These are phyloP conservation scores for Articulospora tetracladia DNA, from an alignment of 495 filamentous ascomycete genomes.

Conservation along the genomic window DNA sequence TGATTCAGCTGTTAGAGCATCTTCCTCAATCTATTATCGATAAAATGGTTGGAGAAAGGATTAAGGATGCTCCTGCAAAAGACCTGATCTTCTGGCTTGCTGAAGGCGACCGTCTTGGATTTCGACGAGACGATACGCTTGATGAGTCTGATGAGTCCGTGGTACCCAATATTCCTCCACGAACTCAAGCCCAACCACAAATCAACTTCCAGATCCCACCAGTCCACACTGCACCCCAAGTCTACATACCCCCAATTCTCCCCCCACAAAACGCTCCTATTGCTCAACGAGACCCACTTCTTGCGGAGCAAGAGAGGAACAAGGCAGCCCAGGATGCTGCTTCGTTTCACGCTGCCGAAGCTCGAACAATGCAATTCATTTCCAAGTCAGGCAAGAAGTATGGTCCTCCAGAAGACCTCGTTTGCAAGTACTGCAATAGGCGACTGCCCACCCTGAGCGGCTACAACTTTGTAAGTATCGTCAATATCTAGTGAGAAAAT, in stretches of 20 bases:
- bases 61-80: constrained; percentile 7
- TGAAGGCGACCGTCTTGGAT: constrained; percentile 17
- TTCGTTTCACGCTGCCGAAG: neutral
- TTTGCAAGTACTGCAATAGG: neutral
- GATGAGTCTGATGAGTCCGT: constrained; percentile 13
- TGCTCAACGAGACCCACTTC: neutral
- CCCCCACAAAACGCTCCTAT: neutral
- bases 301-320: constrained; percentile 6
- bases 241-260: neutral
- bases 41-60: neutral
- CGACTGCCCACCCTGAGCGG: neutral
- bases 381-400: neutral
- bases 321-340: neutral
- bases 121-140: constrained; percentile 14
- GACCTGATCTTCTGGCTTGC: constrained; percentile 18
- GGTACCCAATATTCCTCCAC: neutral
- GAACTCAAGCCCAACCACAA: neutral
- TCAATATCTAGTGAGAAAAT: neutral
- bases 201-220: neutral
- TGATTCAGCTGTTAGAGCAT: neutral
- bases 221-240: no score
- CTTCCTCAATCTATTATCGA: constrained; percentile 9
- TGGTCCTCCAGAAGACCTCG: neutral
- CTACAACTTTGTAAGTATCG: neutral
- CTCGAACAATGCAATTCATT: neutral